phyloP scores from a whole-genome alignment of 345 rosid species.

The Sisymbrium irio region DNA sequence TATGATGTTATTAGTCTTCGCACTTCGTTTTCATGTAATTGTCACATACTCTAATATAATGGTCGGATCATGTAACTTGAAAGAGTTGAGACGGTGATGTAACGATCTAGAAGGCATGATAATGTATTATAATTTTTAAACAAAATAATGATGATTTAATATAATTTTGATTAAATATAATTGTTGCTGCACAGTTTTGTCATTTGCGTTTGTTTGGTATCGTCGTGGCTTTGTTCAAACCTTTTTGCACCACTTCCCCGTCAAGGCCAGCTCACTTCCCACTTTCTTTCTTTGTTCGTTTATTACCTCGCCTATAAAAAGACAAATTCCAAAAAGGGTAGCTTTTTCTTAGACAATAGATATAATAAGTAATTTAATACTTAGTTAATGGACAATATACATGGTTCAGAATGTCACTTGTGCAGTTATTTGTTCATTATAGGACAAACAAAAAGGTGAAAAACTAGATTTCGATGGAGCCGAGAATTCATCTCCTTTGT shows the following conservation, averaged over 20 bases:
- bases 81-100: not conserved
- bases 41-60: not conserved
- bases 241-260: conserved; percentile 7
- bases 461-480: too few species aligned
- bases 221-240: conserved; percentile 22
- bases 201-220: conserved; percentile 33
- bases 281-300: not conserved
- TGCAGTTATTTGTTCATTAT: not conserved
- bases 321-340: not conserved
- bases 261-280: conserved; percentile 32
- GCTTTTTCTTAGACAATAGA: not conserved
- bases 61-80: not conserved
- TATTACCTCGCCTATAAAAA: not conserved
- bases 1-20: not conserved
- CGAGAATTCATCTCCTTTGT: too few species aligned
- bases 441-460: not conserved
- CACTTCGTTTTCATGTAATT: not conserved
- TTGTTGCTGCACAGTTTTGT: conserved; percentile 12
- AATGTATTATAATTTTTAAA: not conserved
- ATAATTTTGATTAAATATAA: not conserved
- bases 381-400: not conserved
- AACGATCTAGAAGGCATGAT: conserved; percentile 16
- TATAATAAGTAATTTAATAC: not conserved
- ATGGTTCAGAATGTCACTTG: not conserved
- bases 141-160: not conserved